These are phyloP conservation scores for Talaromyces stipitatus DNA, from an alignment of 495 filamentous ascomycete genomes.

Conservation along the genomic window DNA sequence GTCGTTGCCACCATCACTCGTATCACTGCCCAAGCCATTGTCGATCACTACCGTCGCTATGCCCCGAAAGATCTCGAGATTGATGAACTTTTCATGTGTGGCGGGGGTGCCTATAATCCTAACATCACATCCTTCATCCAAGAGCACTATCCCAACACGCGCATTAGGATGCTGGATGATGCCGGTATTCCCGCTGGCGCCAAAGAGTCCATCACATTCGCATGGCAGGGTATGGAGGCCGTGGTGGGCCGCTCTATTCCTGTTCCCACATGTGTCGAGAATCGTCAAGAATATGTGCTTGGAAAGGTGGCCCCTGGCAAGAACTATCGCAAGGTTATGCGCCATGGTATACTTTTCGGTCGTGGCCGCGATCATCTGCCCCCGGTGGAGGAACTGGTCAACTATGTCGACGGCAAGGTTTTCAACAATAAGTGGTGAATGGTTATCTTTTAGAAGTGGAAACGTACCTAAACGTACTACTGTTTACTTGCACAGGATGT, in stretches of 20 bases:
- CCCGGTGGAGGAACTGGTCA: constrained; percentile 40
- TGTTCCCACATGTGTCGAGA: constrained; percentile 44
- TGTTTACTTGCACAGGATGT: too few relatives aligned
- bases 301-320: constrained; percentile 47
- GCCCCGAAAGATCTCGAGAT: constrained; percentile 39
- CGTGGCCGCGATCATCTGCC: constrained; percentile 33
- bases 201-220: constrained; percentile 53
- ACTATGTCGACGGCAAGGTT: constrained; percentile 35
- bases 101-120: constrained; percentile 49
- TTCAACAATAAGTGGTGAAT: constrained; percentile 42
- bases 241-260: constrained; percentile 44
- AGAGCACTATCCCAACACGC: constrained; percentile 35
- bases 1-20: constrained; percentile 49
- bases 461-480: too few relatives aligned
- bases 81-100: constrained; percentile 52
- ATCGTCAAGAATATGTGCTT: constrained; percentile 36
- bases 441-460: too few relatives aligned
- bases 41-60: constrained; percentile 47
- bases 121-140: constrained; percentile 47
- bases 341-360: constrained; percentile 42
- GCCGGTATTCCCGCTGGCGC: constrained; percentile 45
- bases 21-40: constrained; percentile 49
- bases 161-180: constrained; percentile 47
- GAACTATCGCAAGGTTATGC: constrained; percentile 46
- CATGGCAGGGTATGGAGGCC: constrained; percentile 49